These are phyloP conservation scores for Earliella scabrosa DNA, from an alignment of 1,284 basidiomycete genomes.

Conservation along the genomic window DNA sequence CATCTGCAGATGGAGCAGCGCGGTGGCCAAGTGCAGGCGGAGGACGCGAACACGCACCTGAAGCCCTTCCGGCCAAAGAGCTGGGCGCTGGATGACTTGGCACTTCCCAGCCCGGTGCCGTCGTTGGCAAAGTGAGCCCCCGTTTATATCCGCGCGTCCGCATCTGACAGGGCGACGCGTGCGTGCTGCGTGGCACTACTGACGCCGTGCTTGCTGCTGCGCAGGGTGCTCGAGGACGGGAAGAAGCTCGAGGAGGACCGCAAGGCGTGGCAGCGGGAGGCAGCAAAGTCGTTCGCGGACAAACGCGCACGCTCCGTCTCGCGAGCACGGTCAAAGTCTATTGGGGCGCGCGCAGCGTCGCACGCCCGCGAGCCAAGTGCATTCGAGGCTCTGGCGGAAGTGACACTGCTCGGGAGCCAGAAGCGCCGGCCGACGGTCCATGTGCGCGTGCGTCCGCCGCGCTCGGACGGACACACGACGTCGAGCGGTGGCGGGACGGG, in stretches of 20 bases:
- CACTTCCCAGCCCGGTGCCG: constrained; percentile 60
- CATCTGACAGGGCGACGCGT: neutral
- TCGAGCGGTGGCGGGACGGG: constrained; percentile 22
- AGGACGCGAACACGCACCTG: constrained; percentile 12
- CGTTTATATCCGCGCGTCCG: neutral
- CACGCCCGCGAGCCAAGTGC: constrained; percentile 33
- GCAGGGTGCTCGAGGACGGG: constrained; percentile 69
- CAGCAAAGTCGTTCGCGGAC: constrained; percentile 66
- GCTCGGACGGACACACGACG: constrained; percentile 20
- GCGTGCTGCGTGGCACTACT: constrained; percentile 4
- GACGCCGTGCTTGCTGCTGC: constrained; percentile 1
- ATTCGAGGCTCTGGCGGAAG: constrained; percentile 63
- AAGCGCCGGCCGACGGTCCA: constrained; percentile 52
- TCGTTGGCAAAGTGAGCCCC: constrained; percentile 57
- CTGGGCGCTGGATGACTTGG: constrained; percentile 61
- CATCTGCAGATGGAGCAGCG: constrained; percentile 13
- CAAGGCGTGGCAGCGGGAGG: constrained; percentile 65
- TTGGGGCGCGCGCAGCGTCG: constrained; percentile 33
- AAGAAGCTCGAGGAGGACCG: constrained; percentile 63
- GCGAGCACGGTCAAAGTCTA: constrained; percentile 64
- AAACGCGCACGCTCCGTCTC: constrained; percentile 63
- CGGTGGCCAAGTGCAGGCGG: neutral
- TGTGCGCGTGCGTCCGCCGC: constrained; percentile 29
- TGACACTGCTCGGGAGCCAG: constrained; percentile 67
- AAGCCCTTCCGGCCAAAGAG: constrained; percentile 46